Evolutionary conservation across 345 rosid species (phyloP).

Genomic region (Eucalyptus camaldulensis): DNA sequence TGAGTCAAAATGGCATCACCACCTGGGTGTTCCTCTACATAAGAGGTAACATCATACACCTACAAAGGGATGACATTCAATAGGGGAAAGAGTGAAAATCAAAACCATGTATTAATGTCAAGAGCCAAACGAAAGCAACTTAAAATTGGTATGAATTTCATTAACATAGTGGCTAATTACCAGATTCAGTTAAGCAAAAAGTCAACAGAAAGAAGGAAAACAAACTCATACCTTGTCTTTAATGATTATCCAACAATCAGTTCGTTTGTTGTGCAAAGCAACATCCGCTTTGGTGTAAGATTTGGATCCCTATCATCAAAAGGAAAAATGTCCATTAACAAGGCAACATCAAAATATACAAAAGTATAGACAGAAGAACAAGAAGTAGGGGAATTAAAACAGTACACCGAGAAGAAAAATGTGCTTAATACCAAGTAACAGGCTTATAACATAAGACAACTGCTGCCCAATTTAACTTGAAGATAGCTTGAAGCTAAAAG

Average conservation of each 20-base stretch:
- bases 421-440: not conserved
- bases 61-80: not conserved
- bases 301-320: constrained; percentile 12
- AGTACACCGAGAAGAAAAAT: not conserved
- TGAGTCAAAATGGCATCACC: constrained; percentile 84
- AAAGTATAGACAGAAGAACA: not conserved
- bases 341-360: not conserved
- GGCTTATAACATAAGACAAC: not conserved
- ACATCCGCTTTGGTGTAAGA: constrained; percentile 42
- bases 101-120: not conserved
- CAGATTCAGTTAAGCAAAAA: no score
- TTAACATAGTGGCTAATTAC: no score
- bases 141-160: not conserved
- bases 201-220: not conserved
- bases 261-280: constrained; percentile 55
- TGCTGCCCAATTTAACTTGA: not conserved
- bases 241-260: constrained; percentile 87
- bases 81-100: not conserved
- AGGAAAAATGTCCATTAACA: not conserved
- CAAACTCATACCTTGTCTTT: constrained; percentile 44
- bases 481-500: not conserved
- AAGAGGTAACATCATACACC: constrained; percentile 82
- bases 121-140: not conserved
- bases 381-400: not conserved
- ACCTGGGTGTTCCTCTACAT: constrained; percentile 96